Conservation (phyloP, 495 filamentous ascomycete species). For the Pyrenopolyporus hunteri region DNA sequence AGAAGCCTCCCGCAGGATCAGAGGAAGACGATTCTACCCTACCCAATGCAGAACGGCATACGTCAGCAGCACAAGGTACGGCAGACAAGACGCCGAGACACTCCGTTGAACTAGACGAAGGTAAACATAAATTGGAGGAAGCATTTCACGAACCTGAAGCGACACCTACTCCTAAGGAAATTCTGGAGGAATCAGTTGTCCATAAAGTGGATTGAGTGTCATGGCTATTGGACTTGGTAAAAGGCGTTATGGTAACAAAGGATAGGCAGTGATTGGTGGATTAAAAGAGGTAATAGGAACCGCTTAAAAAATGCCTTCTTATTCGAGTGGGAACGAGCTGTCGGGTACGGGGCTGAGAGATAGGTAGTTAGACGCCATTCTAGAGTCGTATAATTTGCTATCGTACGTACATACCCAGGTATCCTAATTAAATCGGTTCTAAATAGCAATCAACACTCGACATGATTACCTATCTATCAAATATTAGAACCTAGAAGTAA, state of each 20-base stretch:
- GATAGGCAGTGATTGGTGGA: no score
- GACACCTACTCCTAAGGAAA: neutral
- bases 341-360: no score
- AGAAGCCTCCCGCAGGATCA: neutral
- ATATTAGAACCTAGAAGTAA: no score
- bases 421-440: no score
- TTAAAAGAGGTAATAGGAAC: no score
- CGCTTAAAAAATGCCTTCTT: no score
- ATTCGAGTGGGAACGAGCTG: no score
- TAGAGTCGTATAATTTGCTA: neutral
- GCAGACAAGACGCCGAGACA: neutral
- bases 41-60: slow-evolving; percentile 6
- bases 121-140: slow-evolving; percentile 13
- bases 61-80: neutral
- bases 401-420: no score
- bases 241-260: no score
- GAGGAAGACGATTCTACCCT: neutral
- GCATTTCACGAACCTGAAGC: neutral
- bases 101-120: slow-evolving; percentile 7
- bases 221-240: no score
- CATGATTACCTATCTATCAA: no score
- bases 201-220: neutral
- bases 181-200: neutral
- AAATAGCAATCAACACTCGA: no score
- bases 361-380: neutral